Evolutionary conservation across 2,329 filamentous ascomycete genomes (phyloP).

Genomic region (Aspergillus pseudoterreus): DNA sequence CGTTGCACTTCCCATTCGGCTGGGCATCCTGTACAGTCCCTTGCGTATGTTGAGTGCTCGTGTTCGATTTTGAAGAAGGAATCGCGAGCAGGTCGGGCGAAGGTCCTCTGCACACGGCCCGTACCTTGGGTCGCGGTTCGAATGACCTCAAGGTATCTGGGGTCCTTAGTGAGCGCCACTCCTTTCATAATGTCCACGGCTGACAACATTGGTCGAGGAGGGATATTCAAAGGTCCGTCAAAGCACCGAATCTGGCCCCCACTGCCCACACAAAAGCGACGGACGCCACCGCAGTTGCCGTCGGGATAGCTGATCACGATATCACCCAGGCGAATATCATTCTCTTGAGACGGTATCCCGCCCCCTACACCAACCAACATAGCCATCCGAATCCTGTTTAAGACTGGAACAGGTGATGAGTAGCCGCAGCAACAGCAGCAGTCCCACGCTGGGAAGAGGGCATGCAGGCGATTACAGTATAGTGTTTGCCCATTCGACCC

Average conservation of each 20-base stretch:
- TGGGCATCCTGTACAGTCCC: conserved; percentile 6
- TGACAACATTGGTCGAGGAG: conserved; percentile 12
- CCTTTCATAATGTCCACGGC: conserved; percentile 7
- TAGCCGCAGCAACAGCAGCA: conserved; percentile 12
- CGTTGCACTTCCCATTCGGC: conserved; percentile 10
- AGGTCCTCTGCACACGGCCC: background rate
- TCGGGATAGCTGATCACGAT: conserved; percentile 23
- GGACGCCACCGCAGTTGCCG: conserved; percentile 16
- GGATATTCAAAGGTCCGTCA: conserved; percentile 14
- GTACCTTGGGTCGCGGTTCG: too few relatives aligned
- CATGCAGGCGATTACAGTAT: conserved; percentile 19
- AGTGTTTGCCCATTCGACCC: conserved; percentile 17
- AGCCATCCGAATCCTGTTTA: conserved; percentile 17
- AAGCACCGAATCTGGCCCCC: conserved; percentile 7
- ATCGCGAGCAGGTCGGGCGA: conserved; percentile 6
- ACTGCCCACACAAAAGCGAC: conserved; percentile 24
- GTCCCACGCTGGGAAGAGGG: conserved; percentile 12
- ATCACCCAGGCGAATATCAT: conserved; percentile 29
- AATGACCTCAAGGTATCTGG: too few relatives aligned
- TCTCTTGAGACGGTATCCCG: conserved; percentile 18
- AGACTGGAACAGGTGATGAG: conserved; percentile 15
- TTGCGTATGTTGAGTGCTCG: conserved; percentile 2
- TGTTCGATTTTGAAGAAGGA: conserved; percentile 7
- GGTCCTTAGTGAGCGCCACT: background rate
- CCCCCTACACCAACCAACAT: conserved; percentile 25